Conservation (phyloP, 129 eudicot genomes). For the Ambrosia trifida region DNA sequence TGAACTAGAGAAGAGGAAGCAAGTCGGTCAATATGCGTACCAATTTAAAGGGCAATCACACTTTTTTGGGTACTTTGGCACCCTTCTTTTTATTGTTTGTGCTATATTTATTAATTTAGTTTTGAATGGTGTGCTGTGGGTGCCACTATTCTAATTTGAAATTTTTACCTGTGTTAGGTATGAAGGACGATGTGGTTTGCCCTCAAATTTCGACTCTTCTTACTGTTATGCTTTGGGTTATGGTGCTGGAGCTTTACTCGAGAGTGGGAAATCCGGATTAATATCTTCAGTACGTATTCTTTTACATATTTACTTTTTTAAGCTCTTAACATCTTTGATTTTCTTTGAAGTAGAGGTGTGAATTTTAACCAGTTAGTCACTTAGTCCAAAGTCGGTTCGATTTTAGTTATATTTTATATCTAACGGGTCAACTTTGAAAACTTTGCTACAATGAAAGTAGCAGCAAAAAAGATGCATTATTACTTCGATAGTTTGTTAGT, state of each 20-base stretch:
- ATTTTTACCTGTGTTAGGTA: conserved; percentile 38
- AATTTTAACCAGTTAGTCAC: neutral
- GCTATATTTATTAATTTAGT: neutral
- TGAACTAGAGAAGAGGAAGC: conserved; percentile 77
- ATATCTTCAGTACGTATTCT: conserved; percentile 75
- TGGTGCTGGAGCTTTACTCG: conserved; percentile 92
- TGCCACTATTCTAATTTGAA: conserved; percentile 10
- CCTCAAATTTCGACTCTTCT: conserved; percentile 88
- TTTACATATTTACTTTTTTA: neutral
- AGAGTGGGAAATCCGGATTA: conserved; percentile 86
- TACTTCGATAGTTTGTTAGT: neutral
- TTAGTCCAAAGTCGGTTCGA: neutral
- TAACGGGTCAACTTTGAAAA: neutral
- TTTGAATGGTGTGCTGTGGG: neutral
- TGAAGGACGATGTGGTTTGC: conserved; percentile 96
- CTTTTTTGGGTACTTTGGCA: conserved; percentile 75
- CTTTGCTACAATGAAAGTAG: neutral
- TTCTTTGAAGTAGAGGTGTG: neutral
- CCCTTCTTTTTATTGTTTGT: neutral
- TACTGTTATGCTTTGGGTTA: conserved; percentile 98
- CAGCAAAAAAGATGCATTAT: neutral
- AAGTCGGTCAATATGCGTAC: conserved; percentile 48
- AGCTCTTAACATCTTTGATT: neutral
- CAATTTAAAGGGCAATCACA: conserved; percentile 89
- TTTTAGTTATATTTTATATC: neutral